These are phyloP conservation scores for Colletotrichum sp. DNA, from an alignment of 2,329 filamentous ascomycete species.

Conservation along the genomic window DNA sequence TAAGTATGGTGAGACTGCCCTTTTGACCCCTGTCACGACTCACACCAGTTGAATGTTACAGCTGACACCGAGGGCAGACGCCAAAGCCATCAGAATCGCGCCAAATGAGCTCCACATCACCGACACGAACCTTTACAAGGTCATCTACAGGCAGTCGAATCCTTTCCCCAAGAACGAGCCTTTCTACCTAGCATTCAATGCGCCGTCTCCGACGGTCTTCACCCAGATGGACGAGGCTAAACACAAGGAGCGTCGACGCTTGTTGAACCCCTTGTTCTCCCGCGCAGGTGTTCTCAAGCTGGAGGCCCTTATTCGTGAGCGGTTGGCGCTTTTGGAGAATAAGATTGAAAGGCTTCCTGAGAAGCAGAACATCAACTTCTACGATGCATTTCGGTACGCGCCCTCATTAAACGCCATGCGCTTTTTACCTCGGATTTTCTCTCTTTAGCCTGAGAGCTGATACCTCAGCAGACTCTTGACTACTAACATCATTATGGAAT, in stretches of 20 bases:
- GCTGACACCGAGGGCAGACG: background rate
- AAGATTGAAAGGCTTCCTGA: background rate
- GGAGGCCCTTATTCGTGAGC: background rate
- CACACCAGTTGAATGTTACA: background rate
- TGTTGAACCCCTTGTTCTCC: background rate
- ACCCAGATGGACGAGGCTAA: background rate
- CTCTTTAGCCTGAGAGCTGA: background rate
- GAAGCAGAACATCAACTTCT: background rate
- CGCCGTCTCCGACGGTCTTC: background rate
- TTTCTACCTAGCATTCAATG: background rate
- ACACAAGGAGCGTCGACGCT: background rate
- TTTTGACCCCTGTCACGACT: background rate
- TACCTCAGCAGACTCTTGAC: background rate
- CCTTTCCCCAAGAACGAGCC: background rate
- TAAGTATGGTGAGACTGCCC: background rate
- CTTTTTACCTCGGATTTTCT: background rate
- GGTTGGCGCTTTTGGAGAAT: background rate
- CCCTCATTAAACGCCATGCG: background rate
- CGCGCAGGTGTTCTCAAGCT: background rate
- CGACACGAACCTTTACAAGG: background rate
- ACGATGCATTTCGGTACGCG: background rate
- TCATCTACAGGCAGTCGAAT: background rate
- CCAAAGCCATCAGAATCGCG: background rate
- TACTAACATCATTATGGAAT: background rate
- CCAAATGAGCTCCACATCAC: background rate